phyloP scores from a whole-genome alignment of 1,284 basidiomycete species.

The Trichosporon inkin region DNA sequence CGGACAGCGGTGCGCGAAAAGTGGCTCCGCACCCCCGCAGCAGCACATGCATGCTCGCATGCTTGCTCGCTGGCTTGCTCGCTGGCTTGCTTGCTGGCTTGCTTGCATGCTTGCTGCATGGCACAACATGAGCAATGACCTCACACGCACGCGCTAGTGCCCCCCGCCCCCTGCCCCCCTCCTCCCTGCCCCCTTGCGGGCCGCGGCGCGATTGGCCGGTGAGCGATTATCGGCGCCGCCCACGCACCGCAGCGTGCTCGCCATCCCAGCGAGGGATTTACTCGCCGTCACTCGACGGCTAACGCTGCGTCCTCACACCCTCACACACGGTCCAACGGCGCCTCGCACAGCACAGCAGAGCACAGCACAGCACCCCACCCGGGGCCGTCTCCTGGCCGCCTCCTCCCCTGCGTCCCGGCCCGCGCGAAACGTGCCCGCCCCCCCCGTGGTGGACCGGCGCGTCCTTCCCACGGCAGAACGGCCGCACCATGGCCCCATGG shows the following conservation, averaged over 20 bases:
- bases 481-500: background rate
- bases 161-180: too few species aligned
- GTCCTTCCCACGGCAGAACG: too few species aligned
- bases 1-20: background rate
- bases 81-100: too few species aligned
- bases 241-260: too few species aligned
- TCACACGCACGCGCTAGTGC: background rate
- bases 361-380: too few species aligned
- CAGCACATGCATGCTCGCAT: background rate
- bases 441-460: too few species aligned
- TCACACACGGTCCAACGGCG: background rate
- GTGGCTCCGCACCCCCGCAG: background rate
- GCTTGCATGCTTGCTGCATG: too few species aligned
- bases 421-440: background rate
- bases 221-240: background rate
- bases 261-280: constrained; percentile 7
- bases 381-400: background rate
- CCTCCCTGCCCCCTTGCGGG: too few species aligned
- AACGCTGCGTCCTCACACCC: background rate
- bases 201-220: background rate
- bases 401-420: too few species aligned
- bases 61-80: background rate
- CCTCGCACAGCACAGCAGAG: too few species aligned
- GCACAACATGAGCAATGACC: background rate
- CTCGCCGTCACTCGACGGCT: background rate